Percentiles rank a stretch among this genome's conserved stretches.
Evolutionary conservation across 495 filamentous ascomycete species (phyloP).

Genomic region (Cairneyella variabilis): DNA sequence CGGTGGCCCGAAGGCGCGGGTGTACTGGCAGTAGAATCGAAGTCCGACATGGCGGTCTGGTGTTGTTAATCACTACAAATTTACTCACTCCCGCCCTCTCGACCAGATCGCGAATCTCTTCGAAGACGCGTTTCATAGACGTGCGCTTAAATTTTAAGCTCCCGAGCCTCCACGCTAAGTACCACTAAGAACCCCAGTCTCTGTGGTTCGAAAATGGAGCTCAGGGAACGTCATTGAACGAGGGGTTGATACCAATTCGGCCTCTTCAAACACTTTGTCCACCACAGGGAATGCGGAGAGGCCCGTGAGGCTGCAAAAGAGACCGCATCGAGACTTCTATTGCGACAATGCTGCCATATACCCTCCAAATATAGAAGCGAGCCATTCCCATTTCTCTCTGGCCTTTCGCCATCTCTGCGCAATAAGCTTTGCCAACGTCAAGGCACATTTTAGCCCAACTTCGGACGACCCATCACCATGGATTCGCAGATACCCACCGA

Average conservation of each 20-base stretch:
- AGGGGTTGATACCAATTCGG: slow-evolving; percentile 6
- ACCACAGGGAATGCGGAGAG: not conserved
- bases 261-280: slow-evolving; percentile 2
- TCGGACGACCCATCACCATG: not conserved
- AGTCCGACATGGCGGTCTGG: slow-evolving; percentile 32
- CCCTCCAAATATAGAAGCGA: slow-evolving; percentile 5
- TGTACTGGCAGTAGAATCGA: slow-evolving; percentile 27
- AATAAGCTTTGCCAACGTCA: not conserved
- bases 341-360: slow-evolving; percentile 9
- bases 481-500: slow-evolving; percentile 38
- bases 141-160: too few relatives aligned
- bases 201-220: too few relatives aligned
- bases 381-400: not conserved
- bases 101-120: not conserved
- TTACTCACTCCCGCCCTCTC: not conserved
- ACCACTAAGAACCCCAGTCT: too few relatives aligned
- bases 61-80: not conserved
- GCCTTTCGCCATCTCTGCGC: not conserved
- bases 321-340: slow-evolving; percentile 5
- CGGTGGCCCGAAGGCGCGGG: slow-evolving; percentile 14
- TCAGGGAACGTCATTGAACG: too few relatives aligned
- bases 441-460: not conserved
- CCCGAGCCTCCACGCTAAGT: too few relatives aligned
- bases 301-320: not conserved
- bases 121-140: slow-evolving; percentile 6